Evolutionary conservation across 2,329 filamentous ascomycete genomes (phyloP), one percentile per base, ranked within the genome.

Genomic region (Hymenoscyphus occultus): DNA sequence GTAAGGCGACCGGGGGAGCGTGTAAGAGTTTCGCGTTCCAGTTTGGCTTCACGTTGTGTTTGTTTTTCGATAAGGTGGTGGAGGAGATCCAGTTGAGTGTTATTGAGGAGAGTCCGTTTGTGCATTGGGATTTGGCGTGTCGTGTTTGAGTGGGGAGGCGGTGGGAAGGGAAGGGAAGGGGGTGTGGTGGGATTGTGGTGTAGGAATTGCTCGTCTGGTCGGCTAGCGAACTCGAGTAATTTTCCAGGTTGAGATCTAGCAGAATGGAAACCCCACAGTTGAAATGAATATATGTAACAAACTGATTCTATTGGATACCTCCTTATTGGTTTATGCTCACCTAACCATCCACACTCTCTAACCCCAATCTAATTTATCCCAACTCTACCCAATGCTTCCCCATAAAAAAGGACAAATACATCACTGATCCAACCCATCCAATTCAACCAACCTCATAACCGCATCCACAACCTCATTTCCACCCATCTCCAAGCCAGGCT

Each of bases 381-480:
- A 54, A 2, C 19, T 19, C 7, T n/a, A 2, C 7, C 35, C 35
- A 35, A 35, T 10, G 0, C 16, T 3, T 51, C 4, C n/a, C n/a
- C 45, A 54, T 13, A 28, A 28, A 54, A 28, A 51, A 10, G 13
- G 22, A 12, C 9, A 7, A 28, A 22, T 22, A 28, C 28, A 54
- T 64, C 51, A 76, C 61, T 76, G 75, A 72, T 96, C 92, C 78
- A 96, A 78, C 1, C 95, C 95, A 80, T 98, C 93, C 72, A 96
- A 83, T 78, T 97, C 92, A 72, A 98, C 90, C 78, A 98, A 81
- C 78, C 86, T 88, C 70, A 87, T 86, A 62, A 97, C 93, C 68
- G 91, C 79, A 73, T 83, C 85, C 65, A 98, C 90, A 32, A 97
- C 87, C 71, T 90, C 87, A 65, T 83, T 84, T 56, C 82, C 79